Conservation (phyloP, 495 filamentous ascomycete genomes). For the Cenococcum geophilum region DNA sequence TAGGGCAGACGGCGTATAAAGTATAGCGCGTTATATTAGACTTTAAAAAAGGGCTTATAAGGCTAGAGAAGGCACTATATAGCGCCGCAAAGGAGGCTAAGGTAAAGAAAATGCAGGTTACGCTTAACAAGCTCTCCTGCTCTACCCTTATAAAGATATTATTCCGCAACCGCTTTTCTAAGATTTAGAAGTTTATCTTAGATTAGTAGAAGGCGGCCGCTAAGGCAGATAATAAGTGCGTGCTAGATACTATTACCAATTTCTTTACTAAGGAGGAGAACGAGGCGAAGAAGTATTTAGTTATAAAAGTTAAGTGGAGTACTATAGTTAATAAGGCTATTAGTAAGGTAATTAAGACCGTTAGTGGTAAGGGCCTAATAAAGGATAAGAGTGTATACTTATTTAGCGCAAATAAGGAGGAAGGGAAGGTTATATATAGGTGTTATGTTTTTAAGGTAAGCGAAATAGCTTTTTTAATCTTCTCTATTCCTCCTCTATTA, state of each 20-base stretch:
- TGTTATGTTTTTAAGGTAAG: conserved; percentile 84
- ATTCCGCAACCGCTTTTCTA: conserved; percentile 68
- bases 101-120: conserved; percentile 70
- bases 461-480: conserved; percentile 16
- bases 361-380: conserved; percentile 62
- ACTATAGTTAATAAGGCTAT: conserved; percentile 60
- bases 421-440: conserved; percentile 75
- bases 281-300: conserved; percentile 58
- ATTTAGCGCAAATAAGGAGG: conserved; percentile 60
- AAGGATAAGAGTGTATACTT: conserved; percentile 85
- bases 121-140: conserved; percentile 72
- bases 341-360: conserved; percentile 78
- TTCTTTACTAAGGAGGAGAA: conserved; percentile 66
- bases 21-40: conserved; percentile 71
- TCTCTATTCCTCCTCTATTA: neutral
- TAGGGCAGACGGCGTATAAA: conserved; percentile 75
- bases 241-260: conserved; percentile 66
- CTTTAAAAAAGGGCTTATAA: conserved; percentile 61
- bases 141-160: conserved; percentile 76
- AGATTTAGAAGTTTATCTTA: conserved; percentile 71
- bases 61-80: conserved; percentile 60
- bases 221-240: conserved; percentile 85
- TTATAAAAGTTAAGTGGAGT: conserved; percentile 70
- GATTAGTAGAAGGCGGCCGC: conserved; percentile 88
- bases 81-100: conserved; percentile 69